A percentile compares a stretch with the other conserved stretches of the same genome.
These are phyloP conservation scores for Diaporthe longicolla DNA, from an alignment of 2,329 filamentous ascomycete genomes.

Conservation along the genomic window DNA sequence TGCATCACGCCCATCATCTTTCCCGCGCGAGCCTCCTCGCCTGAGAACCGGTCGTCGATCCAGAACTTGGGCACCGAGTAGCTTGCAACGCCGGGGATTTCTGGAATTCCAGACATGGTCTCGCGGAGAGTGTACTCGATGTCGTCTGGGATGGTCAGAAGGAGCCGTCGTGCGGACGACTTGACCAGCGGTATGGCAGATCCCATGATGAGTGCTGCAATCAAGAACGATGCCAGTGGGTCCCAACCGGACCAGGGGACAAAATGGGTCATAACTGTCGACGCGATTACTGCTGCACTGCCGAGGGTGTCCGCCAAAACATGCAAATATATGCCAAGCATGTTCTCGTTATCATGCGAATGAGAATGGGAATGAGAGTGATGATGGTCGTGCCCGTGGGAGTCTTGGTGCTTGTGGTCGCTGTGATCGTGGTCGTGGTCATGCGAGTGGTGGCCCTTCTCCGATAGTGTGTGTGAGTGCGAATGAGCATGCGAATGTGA, in stretches of 20 bases:
- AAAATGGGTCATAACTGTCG: constrained; percentile 88
- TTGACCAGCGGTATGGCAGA: constrained; percentile 90
- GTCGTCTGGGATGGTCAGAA: constrained; percentile 87
- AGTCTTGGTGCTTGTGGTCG: constrained; percentile 59
- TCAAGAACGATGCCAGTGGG: constrained; percentile 92
- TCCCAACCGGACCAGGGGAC: constrained; percentile 96
- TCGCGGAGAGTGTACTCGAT: constrained; percentile 91
- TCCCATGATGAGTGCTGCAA: constrained; percentile 92
- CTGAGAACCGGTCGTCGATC: constrained; percentile 78
- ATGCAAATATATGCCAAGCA: constrained; percentile 97
- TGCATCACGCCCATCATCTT: constrained; percentile 88
- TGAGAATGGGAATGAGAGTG: constrained; percentile 60
- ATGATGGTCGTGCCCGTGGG: constrained; percentile 53
- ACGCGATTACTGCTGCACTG: constrained; percentile 93
- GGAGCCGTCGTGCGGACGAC: constrained; percentile 84
- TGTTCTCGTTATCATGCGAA: constrained; percentile 93
- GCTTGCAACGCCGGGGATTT: constrained; percentile 85
- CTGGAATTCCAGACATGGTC: constrained; percentile 84
- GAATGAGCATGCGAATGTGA: constrained; percentile 47
- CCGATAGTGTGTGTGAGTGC: constrained; percentile 46
- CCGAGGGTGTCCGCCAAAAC: constrained; percentile 95
- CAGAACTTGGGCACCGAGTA: constrained; percentile 94
- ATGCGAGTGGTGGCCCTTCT: constrained; percentile 48
- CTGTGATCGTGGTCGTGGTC: constrained; percentile 52
- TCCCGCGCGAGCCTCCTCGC: constrained; percentile 56